A percentile compares a stretch with the other conserved stretches of the same genome.
Conservation (phyloP, 202 grass and related monocot genomes). For the Hordeum pubiflorum region DNA sequence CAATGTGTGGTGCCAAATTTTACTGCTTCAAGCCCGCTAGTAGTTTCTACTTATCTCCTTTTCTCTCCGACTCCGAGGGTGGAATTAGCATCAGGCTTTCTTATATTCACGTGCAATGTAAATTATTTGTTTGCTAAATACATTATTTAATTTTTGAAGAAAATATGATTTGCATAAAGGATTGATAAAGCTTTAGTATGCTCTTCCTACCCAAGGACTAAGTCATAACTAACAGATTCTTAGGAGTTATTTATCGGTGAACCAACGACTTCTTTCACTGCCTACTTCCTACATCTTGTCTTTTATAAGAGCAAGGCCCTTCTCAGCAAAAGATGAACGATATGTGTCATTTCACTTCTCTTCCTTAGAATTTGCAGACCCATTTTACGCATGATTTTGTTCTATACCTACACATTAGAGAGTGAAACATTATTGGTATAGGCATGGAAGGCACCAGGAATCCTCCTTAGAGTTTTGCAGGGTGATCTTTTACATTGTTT, state of each 20-base stretch:
- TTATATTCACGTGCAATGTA: background rate
- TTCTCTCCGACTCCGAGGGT: background rate
- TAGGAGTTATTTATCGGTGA: background rate
- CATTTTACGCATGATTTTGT: background rate
- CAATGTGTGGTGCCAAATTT: background rate
- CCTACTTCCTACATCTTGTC: background rate
- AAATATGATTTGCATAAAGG: too few species aligned
- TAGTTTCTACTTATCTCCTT: too few species aligned
- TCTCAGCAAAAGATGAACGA: background rate
- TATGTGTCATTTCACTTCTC: background rate
- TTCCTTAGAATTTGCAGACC: background rate
- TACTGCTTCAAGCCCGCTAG: background rate
- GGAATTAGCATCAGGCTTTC: background rate
- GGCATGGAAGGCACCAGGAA: background rate
- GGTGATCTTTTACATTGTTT: too few species aligned
- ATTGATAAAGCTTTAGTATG: too few species aligned
- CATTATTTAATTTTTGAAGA: background rate
- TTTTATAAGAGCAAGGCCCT: background rate
- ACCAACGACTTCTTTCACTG: background rate
- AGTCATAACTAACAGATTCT: background rate
- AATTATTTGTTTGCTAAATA: background rate
- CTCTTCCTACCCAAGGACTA: background rate
- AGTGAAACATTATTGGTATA: background rate
- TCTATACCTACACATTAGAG: background rate
- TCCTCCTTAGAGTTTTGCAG: too few species aligned